These are phyloP conservation scores for Penicillium macrosclerotiorum DNA, from an alignment of 495 filamentous ascomycete species.

Conservation along the genomic window DNA sequence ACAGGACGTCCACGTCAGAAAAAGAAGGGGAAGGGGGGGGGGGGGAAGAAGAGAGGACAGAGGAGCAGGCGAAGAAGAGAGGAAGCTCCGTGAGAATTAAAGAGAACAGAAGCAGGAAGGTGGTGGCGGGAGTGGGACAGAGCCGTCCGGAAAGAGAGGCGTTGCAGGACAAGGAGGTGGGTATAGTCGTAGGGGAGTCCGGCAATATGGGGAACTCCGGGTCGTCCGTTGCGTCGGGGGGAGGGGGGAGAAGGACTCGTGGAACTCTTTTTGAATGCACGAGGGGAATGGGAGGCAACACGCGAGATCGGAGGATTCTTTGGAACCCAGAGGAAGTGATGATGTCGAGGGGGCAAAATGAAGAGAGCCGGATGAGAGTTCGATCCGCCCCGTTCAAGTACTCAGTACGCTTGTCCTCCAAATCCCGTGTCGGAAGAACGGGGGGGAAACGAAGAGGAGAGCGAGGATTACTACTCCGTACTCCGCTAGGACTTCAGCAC, in stretches of 20 bases:
- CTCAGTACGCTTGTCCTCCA: no score
- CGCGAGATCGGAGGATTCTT: not conserved
- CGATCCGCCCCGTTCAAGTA: no score
- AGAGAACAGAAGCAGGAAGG: no score
- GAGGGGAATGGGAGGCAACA: not conserved
- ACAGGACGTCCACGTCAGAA: slow-evolving; percentile 1
- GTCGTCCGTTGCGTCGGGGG: no score
- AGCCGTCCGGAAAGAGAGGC: no score
- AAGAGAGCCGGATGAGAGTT: slow-evolving; percentile 1
- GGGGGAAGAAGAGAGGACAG: not conserved
- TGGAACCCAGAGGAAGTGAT: slow-evolving; percentile 9
- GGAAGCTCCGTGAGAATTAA: no score
- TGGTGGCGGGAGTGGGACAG: no score
- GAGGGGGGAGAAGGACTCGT: not conserved
- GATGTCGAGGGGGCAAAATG: slow-evolving; percentile 17
- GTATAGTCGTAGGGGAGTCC: not conserved
- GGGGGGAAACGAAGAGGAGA: not conserved
- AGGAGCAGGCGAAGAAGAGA: not conserved
- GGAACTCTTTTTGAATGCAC: no score
- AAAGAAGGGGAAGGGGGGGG: slow-evolving; percentile 1
- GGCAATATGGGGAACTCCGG: no score
- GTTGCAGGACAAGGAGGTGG: not conserved
- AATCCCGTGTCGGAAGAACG: no score
- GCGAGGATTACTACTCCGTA: no score
- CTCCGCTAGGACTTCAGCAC: no score